Evolutionary conservation across 208 protist genomes (phyloP).

Genomic region (Hexamita inflata): DNA sequence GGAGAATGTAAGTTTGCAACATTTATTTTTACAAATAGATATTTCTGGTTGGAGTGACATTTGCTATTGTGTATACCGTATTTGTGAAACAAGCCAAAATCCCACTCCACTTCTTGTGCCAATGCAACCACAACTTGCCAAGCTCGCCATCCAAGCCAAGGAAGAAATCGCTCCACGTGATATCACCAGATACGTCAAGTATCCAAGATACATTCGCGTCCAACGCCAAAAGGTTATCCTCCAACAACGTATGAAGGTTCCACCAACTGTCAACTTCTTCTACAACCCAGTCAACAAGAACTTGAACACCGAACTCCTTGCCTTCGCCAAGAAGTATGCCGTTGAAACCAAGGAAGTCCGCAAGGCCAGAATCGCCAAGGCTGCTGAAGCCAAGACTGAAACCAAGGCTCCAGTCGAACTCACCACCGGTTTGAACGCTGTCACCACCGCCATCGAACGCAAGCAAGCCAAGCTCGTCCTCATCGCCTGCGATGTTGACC

Average conservation of each 20-base stretch:
- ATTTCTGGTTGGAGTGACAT: too few species aligned
- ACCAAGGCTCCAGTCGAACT: constrained; percentile 43
- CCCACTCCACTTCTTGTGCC: too few species aligned
- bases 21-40: too few species aligned
- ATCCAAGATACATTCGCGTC: constrained; percentile 88
- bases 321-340: constrained; percentile 62
- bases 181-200: constrained; percentile 86
- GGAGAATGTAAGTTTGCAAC: too few species aligned
- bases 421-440: constrained; percentile 83
- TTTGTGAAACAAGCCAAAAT: too few species aligned
- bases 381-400: constrained; percentile 72
- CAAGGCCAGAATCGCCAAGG: constrained; percentile 68
- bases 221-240: constrained; percentile 90
- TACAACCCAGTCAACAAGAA: constrained; percentile 34
- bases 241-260: constrained; percentile 85
- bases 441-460: constrained; percentile 84
- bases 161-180: constrained; percentile 49
- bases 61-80: too few species aligned
- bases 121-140: too few species aligned
- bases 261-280: constrained; percentile 75
- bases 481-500: constrained; percentile 98
- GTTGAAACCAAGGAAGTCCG: constrained; percentile 66
- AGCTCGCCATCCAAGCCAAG: background rate
- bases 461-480: constrained; percentile 94
- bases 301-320: constrained; percentile 55